phyloP scores from a whole-genome alignment of 75 land plant species.

The Pinus tabuliformis region DNA sequence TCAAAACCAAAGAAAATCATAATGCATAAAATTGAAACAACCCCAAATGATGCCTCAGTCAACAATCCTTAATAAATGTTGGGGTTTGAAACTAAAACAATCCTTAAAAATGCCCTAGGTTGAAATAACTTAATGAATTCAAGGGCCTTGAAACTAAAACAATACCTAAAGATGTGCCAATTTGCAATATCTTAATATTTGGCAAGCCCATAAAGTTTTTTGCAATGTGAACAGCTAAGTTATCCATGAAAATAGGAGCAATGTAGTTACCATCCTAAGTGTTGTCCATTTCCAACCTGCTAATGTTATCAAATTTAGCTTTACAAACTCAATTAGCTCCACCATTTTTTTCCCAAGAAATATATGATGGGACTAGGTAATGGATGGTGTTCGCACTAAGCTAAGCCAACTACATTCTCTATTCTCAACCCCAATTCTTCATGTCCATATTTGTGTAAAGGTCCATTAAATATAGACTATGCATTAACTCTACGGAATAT shows the following conservation, averaged over 20 bases:
- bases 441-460: not conserved
- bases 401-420: not conserved
- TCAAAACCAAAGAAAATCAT: no score
- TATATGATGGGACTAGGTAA: not conserved
- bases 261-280: conserved; percentile 80
- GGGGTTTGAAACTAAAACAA: no score
- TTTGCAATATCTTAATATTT: conserved; percentile 60
- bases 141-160: no score
- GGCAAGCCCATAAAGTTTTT: conserved; percentile 93
- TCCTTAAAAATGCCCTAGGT: no score
- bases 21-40: no score
- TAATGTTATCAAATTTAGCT: not conserved
- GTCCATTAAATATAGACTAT: not conserved
- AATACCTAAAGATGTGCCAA: no score
- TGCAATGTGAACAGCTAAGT: conserved; percentile 77
- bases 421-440: not conserved
- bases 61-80: no score
- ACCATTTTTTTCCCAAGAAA: not conserved
- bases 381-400: no score
- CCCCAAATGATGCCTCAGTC: no score
- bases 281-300: conserved; percentile 69
- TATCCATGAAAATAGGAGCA: conserved; percentile 97
- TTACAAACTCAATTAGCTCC: not conserved
- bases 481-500: not conserved
- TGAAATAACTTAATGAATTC: no score